Evolutionary conservation across 208 protist species (phyloP), one percentile per base, ranked within the genome.

Genomic region (Crithidia acanthocephali): DNA sequence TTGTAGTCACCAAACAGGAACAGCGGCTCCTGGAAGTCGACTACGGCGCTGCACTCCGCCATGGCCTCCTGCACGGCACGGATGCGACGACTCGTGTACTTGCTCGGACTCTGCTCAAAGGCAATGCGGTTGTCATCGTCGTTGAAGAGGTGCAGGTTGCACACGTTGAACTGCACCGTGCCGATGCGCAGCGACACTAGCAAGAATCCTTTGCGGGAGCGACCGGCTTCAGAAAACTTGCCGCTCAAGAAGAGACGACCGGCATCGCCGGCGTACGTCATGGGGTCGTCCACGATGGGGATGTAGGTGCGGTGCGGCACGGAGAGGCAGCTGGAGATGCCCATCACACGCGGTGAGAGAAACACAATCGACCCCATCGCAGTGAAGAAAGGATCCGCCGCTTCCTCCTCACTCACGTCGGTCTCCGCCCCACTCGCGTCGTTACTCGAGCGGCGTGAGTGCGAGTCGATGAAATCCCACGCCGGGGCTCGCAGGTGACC

Each of bases 1-100:
- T 93, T 95, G 66, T 85, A 83, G 77, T 95, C 91, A 30, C 91
- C 91, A 74, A 88, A 89, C 40, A 95, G 42, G 60, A 93, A 91
- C 13, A 95, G 58, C 20, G 91, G 82, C 63, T 93, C 91, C 13
- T 84, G 66, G 27, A 76, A 63, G 37, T 74, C 68, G 53, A 88
- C 58, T 16, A 92, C 58, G 18, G 73, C 68, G 27, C 81, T 58
- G 51, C 75, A 87, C 72, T 92, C 87, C 11, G 82, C 78, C 23
- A 92, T 42, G 18, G 83, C 74, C 72, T 95, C 91, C 51, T 87
- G 61, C n/a, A 90, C 23, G 7, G 84, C 81, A 47, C 83, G 81
- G 28, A 70, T 48, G 10, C 91, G 85, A 3, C 74, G 80, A n/a
- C 32, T 2, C 13, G 74, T 68, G 74, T 91, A 95, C 51, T 18